Percentiles rank a stretch among this genome's conserved stretches.
Evolutionary conservation across 257 asterid genomes (phyloP).

Genomic region (Capsicum rhomboideum): DNA sequence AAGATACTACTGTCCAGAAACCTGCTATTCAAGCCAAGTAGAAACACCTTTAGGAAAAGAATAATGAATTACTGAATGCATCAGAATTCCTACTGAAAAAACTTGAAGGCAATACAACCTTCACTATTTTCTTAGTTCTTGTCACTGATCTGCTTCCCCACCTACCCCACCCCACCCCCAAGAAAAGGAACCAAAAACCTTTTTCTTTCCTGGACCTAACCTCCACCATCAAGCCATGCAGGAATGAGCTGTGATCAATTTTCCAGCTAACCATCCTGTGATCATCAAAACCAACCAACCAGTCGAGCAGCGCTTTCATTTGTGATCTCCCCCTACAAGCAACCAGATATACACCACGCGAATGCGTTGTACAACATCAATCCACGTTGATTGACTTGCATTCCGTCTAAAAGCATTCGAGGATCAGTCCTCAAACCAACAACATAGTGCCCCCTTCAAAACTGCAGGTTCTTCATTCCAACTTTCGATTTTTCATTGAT

Average conservation of each 20-base stretch:
- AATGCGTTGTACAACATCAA: not conserved
- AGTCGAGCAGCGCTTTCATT: not conserved
- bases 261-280: not conserved
- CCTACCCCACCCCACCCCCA: not conserved
- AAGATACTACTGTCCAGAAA: conserved; percentile 14
- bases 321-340: not conserved
- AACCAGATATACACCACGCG: not conserved
- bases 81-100: not conserved
- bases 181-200: not conserved
- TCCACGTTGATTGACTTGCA: conserved; percentile 4
- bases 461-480: conserved; percentile 9
- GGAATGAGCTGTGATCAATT: not conserved
- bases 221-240: not conserved
- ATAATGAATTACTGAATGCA: conserved; percentile 11
- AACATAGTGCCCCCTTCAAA: conserved; percentile 4
- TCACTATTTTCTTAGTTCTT: not conserved
- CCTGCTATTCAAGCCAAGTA: conserved; percentile 11
- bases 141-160: conserved; percentile 8
- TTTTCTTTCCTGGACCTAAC: not conserved
- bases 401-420: conserved; percentile 1
- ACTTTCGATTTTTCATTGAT: not conserved
- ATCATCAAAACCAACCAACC: not conserved
- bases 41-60: conserved; percentile 25
- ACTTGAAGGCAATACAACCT: not conserved
- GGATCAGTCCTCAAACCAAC: conserved; percentile 2